phyloP scores from a whole-genome alignment of 2,329 filamentous ascomycete genomes.

The Aspergillus hortae region DNA sequence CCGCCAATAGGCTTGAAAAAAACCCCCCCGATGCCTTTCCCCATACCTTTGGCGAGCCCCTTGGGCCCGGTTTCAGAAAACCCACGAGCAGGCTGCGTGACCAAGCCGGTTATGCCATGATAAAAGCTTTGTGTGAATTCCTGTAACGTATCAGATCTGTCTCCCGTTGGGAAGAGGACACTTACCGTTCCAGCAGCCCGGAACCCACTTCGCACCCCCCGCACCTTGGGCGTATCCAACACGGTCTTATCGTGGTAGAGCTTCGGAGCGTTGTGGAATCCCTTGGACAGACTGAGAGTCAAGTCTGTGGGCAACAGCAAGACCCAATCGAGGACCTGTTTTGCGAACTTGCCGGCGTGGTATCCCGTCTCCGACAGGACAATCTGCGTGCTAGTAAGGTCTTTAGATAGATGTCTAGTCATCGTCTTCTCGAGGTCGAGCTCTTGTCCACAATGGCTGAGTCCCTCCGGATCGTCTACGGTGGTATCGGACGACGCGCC shows the following conservation, averaged over 20 bases:
- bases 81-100: conserved; percentile 72
- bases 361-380: conserved; percentile 55
- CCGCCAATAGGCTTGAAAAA: conserved; percentile 79
- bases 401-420: conserved; percentile 2
- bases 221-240: conserved; percentile 73
- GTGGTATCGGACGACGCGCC: neutral
- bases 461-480: neutral
- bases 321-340: conserved; percentile 69
- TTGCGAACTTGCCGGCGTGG: conserved; percentile 64
- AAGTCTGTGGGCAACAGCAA: conserved; percentile 82
- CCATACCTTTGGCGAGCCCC: conserved; percentile 74
- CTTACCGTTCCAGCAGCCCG: conserved; percentile 67
- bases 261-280: conserved; percentile 82
- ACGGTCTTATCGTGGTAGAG: conserved; percentile 83
- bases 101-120: conserved; percentile 75
- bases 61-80: conserved; percentile 61
- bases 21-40: conserved; percentile 77
- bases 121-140: conserved; percentile 75
- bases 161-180: no score
- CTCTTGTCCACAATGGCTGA: neutral
- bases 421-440: conserved; percentile 13
- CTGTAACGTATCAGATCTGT: no score
- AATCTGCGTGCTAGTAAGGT: conserved; percentile 3
- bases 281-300: conserved; percentile 74
- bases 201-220: conserved; percentile 70